Evolutionary conservation across 345 rosid genomes (phyloP).

Genomic region (Geranium brycei): DNA sequence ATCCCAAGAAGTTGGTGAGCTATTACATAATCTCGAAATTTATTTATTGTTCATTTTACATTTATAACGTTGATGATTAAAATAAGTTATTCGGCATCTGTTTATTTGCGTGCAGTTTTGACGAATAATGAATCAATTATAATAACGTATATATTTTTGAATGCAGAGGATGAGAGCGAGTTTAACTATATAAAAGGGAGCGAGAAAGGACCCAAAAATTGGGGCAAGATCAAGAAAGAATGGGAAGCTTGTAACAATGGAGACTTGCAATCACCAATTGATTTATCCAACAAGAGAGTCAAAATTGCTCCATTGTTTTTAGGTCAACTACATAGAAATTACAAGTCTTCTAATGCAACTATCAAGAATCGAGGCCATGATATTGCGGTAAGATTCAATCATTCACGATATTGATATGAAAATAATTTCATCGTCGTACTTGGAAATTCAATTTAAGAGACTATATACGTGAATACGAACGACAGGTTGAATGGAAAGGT

Average conservation of each 20-base stretch:
- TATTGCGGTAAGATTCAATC: constrained; percentile 24
- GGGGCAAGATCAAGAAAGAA: constrained; percentile 36
- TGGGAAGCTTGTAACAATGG: constrained; percentile 30
- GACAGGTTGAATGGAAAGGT: constrained; percentile 40
- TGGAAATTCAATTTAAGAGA: background rate
- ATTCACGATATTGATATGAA: no score
- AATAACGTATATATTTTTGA: background rate
- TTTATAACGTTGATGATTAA: no score
- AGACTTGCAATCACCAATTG: constrained; percentile 29
- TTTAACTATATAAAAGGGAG: constrained; percentile 32
- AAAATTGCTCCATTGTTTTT: constrained; percentile 8
- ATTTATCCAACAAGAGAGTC: constrained; percentile 16
- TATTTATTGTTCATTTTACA: background rate
- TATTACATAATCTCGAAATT: no score
- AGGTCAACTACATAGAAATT: constrained; percentile 12
- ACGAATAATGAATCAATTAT: no score
- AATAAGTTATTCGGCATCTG: background rate
- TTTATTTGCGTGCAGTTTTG: background rate
- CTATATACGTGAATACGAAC: background rate
- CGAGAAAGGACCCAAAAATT: constrained; percentile 34
- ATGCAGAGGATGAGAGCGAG: constrained; percentile 49
- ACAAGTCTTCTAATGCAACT: constrained; percentile 25
- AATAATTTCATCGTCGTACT: no score
- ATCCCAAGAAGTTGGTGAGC: constrained; percentile 27
- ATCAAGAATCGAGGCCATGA: constrained; percentile 50